Evolutionary conservation across 108 stramenopile genomes (phyloP).

Genomic region (Fragilaria radians): DNA sequence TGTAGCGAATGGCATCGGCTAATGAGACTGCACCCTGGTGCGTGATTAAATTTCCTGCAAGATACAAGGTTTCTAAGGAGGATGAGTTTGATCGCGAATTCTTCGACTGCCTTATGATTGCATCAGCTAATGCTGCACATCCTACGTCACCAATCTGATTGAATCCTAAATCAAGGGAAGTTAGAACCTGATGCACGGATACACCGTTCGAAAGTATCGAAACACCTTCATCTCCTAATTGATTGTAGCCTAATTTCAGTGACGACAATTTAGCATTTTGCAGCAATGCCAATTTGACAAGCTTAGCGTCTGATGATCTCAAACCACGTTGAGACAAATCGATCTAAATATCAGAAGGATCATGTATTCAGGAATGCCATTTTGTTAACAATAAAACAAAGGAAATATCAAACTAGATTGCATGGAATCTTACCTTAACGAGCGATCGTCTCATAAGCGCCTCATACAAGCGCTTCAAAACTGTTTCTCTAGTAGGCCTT

Average conservation of each 20-base stretch:
- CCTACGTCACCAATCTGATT: slow-evolving; percentile 80
- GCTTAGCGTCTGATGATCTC: slow-evolving; percentile 48
- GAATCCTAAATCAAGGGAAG: slow-evolving; percentile 72
- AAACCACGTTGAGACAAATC: slow-evolving; percentile 77
- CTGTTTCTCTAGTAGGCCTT: slow-evolving; percentile 41
- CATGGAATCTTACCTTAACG: slow-evolving; percentile 29
- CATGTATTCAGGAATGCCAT: too few species aligned
- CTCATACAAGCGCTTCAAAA: slow-evolving; percentile 50
- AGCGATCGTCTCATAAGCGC: slow-evolving; percentile 49
- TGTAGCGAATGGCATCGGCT: slow-evolving; percentile 54
- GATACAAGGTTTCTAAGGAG: slow-evolving; percentile 52
- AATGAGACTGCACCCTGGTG: slow-evolving; percentile 61
- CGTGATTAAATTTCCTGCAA: slow-evolving; percentile 67
- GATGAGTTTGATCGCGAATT: slow-evolving; percentile 7
- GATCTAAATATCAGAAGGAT: slow-evolving; percentile 43
- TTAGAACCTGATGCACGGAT: slow-evolving; percentile 46
- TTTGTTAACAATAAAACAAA: too few species aligned
- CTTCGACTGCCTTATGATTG: slow-evolving; percentile 23
- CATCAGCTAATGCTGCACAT: slow-evolving; percentile 50
- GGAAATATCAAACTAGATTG: neutral
- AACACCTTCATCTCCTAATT: slow-evolving; percentile 58
- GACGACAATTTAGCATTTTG: slow-evolving; percentile 68
- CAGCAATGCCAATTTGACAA: slow-evolving; percentile 62
- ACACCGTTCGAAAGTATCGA: slow-evolving; percentile 36
- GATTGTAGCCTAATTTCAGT: slow-evolving; percentile 81